A percentile compares a stretch with the other conserved stretches of the same genome.
phyloP scores from a whole-genome alignment of 495 filamentous ascomycete species.

The Umbilicaria muhlenbergii region DNA sequence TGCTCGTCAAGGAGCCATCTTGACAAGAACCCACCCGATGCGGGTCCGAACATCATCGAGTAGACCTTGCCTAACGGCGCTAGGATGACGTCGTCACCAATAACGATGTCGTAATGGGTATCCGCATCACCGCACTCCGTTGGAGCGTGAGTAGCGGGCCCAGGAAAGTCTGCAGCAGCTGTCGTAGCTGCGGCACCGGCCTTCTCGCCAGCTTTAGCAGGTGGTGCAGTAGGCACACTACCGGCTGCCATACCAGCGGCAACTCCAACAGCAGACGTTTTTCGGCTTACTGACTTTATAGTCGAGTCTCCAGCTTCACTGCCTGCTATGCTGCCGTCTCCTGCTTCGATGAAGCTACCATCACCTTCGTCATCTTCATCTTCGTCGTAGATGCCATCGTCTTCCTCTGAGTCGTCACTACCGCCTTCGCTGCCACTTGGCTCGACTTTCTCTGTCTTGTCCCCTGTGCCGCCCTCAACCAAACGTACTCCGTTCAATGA shows the following conservation, averaged over 20 bases:
- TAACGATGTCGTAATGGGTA: slow-evolving; percentile 65
- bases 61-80: slow-evolving; percentile 91
- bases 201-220: slow-evolving; percentile 36
- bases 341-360: slow-evolving; percentile 43
- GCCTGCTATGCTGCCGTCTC: slow-evolving; percentile 42
- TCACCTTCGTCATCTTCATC: slow-evolving; percentile 57
- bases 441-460: slow-evolving; percentile 79
- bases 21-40: slow-evolving; percentile 60
- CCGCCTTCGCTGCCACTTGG: slow-evolving; percentile 36
- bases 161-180: slow-evolving; percentile 57
- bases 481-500: slow-evolving; percentile 76
- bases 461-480: slow-evolving; percentile 60
- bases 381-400: slow-evolving; percentile 56
- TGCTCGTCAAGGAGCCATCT: slow-evolving; percentile 79
- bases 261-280: slow-evolving; percentile 45
- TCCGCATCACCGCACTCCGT: slow-evolving; percentile 68
- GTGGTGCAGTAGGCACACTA: slow-evolving; percentile 19
- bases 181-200: slow-evolving; percentile 36
- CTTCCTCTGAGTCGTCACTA: slow-evolving; percentile 42
- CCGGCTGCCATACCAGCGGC: slow-evolving; percentile 23
- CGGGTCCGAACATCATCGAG: slow-evolving; percentile 68
- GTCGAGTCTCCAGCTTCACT: slow-evolving; percentile 35
- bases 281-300: slow-evolving; percentile 42
- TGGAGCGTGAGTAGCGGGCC: slow-evolving; percentile 64
- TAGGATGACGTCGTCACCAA: slow-evolving; percentile 73